Conservation (phyloP, 495 filamentous ascomycete genomes). For the Xylaria telfairii region DNA sequence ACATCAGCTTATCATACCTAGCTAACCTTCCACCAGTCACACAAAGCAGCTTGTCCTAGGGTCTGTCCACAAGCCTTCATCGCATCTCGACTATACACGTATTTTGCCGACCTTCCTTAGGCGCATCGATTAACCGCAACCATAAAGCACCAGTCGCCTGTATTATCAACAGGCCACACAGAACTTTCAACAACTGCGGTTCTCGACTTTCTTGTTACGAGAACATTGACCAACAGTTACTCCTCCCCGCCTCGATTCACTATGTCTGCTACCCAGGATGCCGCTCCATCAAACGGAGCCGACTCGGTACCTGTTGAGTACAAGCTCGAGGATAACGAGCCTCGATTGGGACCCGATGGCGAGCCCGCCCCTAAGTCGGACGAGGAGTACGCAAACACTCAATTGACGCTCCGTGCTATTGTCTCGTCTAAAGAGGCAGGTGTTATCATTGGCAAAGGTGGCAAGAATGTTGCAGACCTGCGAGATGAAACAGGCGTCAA, state of each 20-base stretch:
- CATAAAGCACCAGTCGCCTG: background rate
- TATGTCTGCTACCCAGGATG: slow-evolving; percentile 59
- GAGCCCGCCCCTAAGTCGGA: slow-evolving; percentile 83
- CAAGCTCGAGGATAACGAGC: slow-evolving; percentile 58
- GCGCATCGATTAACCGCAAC: slow-evolving; percentile 11
- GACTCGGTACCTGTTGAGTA: slow-evolving; percentile 55
- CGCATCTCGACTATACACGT: slow-evolving; percentile 13
- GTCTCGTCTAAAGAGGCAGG: slow-evolving; percentile 98
- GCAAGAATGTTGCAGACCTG: slow-evolving; percentile 96
- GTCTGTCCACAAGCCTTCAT: slow-evolving; percentile 12
- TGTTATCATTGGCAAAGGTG: slow-evolving; percentile 97
- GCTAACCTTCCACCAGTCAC: slow-evolving; percentile 34
- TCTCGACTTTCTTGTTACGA: background rate
- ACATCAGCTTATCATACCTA: slow-evolving; percentile 41
- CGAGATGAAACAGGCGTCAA: slow-evolving; percentile 97
- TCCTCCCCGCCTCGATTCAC: background rate
- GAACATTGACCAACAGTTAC: background rate
- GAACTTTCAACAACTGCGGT: background rate
- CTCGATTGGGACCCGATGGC: slow-evolving; percentile 68
- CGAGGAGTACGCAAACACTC: slow-evolving; percentile 90
- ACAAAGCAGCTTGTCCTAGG: slow-evolving; percentile 5
- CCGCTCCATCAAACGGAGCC: slow-evolving; percentile 45
- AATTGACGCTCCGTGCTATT: slow-evolving; percentile 93
- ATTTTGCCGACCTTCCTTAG: slow-evolving; percentile 21
- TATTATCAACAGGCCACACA: background rate